Evolutionary conservation across 805 yeast species (phyloP), one percentile per base, ranked within the genome.

Genomic region (Spathaspora passalidarum): DNA sequence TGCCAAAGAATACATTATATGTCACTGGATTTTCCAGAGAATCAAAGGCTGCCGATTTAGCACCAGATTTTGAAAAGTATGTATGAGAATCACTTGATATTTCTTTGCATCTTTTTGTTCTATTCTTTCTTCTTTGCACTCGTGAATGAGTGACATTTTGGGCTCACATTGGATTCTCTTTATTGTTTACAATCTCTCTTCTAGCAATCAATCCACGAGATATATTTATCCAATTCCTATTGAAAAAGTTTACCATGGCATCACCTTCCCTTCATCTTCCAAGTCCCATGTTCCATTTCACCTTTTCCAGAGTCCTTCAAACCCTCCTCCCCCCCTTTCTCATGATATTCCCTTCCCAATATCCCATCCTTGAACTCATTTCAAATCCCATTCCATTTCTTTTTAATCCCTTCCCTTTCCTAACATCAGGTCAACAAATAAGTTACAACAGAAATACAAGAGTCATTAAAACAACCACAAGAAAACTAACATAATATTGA

Each of bases 51-150:
- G 75, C 74, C 42, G 80, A 76, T 44, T 66, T 82, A 52, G 85
- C 86, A 18, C 77, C 79, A 16, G 77, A 75, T 38, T 80, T 82
- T 54, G 86, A 81, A 61, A 70, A 69, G 81, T 81, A 73, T 62
- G 84, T 79, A 58, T 52, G 21, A 43, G 10, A 29, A n/a, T 25
- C 16, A 5, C 6, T n/a, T 11, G 16, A 29, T 29, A 29, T 29
- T 29, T 29, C 34, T 29, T 29, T 29, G 34, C 34, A 29, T 29
- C 16, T 29, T 29, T 29, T 29, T 29, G 14, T 29, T 29, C 34
- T 29, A 29, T n/a, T 29, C 34, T 13, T 29, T 29, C n/a, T n/a
- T 29, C 4, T 29, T 29, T 11, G 16, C 8, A 29, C 16, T 13
- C 14, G 4, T 11, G 4, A n/a, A n/a, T n/a, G n/a, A n/a, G n/a